Percentiles rank a stretch among this genome's conserved stretches.
phyloP scores from a whole-genome alignment of 768 basidiomycete genomes.

The Lactifluus piperatus region DNA sequence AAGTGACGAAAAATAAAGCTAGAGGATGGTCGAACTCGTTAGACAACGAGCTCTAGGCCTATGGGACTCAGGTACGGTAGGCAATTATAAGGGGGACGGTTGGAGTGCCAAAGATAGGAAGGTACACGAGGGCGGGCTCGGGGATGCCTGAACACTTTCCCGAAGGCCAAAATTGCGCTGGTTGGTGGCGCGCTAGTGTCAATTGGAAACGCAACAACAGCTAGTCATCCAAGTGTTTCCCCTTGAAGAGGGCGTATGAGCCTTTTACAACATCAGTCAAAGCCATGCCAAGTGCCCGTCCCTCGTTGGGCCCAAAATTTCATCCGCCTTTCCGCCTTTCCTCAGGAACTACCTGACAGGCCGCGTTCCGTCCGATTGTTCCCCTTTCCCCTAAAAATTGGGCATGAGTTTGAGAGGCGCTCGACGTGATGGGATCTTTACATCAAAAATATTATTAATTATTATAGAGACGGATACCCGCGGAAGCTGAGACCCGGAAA shows the following conservation, averaged over 20 bases:
- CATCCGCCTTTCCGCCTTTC: background rate
- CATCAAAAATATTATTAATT: no score
- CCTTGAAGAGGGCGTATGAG: background rate
- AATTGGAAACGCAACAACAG: background rate
- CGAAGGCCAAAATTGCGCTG: background rate
- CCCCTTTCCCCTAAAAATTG: background rate
- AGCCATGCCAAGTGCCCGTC: background rate
- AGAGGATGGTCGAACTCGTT: background rate
- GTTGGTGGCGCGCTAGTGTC: background rate
- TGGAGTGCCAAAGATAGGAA: background rate
- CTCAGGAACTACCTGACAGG: background rate
- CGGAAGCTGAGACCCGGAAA: slow-evolving; percentile 5
- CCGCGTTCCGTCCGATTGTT: background rate
- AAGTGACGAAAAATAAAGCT: background rate
- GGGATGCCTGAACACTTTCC: background rate
- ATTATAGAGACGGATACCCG: background rate
- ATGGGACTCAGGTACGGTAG: background rate
- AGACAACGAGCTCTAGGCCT: background rate
- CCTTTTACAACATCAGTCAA: background rate
- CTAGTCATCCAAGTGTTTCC: background rate
- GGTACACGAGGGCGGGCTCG: background rate
- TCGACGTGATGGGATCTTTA: background rate
- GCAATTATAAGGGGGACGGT: background rate
- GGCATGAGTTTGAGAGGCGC: background rate
- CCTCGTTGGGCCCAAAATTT: background rate